Evolutionary conservation across 768 basidiomycete species (phyloP).

Genomic region (Zangia roseola): DNA sequence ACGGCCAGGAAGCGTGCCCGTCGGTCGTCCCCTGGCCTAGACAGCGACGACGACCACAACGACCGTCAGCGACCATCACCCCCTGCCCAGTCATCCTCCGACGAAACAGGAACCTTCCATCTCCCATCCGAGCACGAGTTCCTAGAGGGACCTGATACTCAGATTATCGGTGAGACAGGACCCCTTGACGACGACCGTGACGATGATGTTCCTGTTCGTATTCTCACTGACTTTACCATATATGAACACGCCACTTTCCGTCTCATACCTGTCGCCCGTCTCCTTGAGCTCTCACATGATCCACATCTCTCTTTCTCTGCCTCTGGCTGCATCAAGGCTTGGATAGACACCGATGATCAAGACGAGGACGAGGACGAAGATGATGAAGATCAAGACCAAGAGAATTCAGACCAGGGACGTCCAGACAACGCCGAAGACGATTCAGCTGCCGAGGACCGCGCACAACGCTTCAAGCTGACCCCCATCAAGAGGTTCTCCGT

Average conservation of each 20-base stretch:
- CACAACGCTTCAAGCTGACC: slow-evolving; percentile 39
- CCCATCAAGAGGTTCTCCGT: slow-evolving; percentile 47
- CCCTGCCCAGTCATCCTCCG: slow-evolving; percentile 4
- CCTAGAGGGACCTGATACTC: slow-evolving; percentile 40
- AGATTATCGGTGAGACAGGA: slow-evolving; percentile 44
- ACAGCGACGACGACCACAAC: slow-evolving; percentile 20
- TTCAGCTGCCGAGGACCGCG: slow-evolving; percentile 4
- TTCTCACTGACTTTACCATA: slow-evolving; percentile 52
- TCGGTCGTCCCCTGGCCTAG: slow-evolving; percentile 17
- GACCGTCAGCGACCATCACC: slow-evolving; percentile 8
- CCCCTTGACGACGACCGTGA: slow-evolving; percentile 25
- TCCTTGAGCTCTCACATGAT: slow-evolving; percentile 34
- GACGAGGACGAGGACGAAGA: slow-evolving; percentile 27
- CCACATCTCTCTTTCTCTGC: slow-evolving; percentile 31
- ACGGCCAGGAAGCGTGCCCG: slow-evolving; percentile 25
- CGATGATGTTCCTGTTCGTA: slow-evolving; percentile 52
- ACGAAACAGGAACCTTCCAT: slow-evolving; percentile 10
- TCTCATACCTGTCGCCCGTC: slow-evolving; percentile 40
- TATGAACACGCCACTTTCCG: slow-evolving; percentile 41
- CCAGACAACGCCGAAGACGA: slow-evolving; percentile 1
- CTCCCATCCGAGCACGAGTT: slow-evolving; percentile 31
- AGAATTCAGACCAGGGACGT: slow-evolving; percentile 15
- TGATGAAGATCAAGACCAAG: slow-evolving; percentile 21
- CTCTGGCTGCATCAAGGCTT: slow-evolving; percentile 40
- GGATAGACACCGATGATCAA: slow-evolving; percentile 33